These are phyloP conservation scores for Solanum tacnaense DNA, from an alignment of 257 asterid genomes.

Conservation along the genomic window DNA sequence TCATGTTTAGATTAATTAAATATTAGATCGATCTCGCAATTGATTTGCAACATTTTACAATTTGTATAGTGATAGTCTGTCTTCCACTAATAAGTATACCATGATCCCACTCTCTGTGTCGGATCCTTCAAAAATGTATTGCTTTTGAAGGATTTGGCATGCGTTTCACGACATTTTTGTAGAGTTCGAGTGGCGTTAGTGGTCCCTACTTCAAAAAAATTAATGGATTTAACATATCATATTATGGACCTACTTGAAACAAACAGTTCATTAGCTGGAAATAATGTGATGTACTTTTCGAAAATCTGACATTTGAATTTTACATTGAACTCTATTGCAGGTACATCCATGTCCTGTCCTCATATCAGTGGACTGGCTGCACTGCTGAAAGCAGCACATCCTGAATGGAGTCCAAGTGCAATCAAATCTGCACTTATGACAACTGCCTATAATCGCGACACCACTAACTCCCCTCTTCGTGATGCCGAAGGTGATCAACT, in stretches of 20 bases:
- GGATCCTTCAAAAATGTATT: background rate
- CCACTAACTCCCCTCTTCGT: constrained; percentile 24
- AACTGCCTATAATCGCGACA: constrained; percentile 31
- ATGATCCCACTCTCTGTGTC: background rate
- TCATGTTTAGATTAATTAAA: background rate
- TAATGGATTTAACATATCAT: background rate
- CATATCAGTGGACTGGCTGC: constrained; percentile 47
- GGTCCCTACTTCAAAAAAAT: background rate
- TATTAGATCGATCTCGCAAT: background rate
- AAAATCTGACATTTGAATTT: background rate
- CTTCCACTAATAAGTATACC: background rate
- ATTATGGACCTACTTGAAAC: background rate
- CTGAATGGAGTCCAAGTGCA: constrained; percentile 38
- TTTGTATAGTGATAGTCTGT: background rate
- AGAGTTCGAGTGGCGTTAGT: background rate
- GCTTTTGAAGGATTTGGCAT: background rate
- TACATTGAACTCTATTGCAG: background rate
- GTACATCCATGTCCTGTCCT: constrained; percentile 52
- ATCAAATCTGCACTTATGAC: constrained; percentile 50
- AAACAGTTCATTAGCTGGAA: background rate
- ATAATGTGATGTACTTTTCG: background rate
- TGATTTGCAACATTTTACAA: background rate
- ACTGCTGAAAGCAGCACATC: constrained; percentile 38
- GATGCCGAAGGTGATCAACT: constrained; percentile 24
- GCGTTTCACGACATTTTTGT: accelerated